Percentiles rank a stretch among this genome's conserved stretches.
Conservation (phyloP, 495 filamentous ascomycete species). For the Neurospora sp. region DNA sequence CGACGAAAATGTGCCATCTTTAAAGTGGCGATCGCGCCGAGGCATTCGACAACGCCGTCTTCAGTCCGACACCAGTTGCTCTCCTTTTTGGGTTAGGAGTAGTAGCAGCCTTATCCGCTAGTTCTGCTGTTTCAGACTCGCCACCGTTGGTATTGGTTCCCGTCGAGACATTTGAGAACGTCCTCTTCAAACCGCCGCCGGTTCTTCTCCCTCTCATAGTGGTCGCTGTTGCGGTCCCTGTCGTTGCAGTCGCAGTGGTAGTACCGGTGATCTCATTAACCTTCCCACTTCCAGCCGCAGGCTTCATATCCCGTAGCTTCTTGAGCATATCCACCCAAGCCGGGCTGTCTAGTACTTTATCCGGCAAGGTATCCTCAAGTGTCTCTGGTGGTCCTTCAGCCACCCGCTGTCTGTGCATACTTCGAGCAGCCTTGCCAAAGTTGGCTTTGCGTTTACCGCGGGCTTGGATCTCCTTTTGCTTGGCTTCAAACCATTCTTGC, state of each 20-base stretch:
- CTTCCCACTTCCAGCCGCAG: not conserved
- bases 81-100: not conserved
- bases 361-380: slow-evolving; percentile 18
- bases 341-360: slow-evolving; percentile 16
- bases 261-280: not conserved
- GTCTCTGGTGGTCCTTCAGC: slow-evolving; percentile 2
- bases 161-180: not conserved
- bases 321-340: slow-evolving; percentile 15
- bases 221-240: not conserved
- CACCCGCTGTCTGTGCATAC: slow-evolving; percentile 20
- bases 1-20: not conserved
- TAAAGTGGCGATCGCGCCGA: not conserved
- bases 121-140: not conserved
- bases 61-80: not conserved
- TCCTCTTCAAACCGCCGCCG: not conserved
- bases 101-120: not conserved
- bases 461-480: slow-evolving; percentile 31
- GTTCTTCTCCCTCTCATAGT: not conserved
- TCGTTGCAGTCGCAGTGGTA: not conserved
- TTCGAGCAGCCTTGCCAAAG: slow-evolving; percentile 29
- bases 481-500: slow-evolving; percentile 28
- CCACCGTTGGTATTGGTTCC: not conserved
- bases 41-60: not conserved
- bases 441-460: slow-evolving; percentile 32
- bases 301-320: not conserved